phyloP scores from a whole-genome alignment of 116 monocot genomes.

The Posidonia oceanica region DNA sequence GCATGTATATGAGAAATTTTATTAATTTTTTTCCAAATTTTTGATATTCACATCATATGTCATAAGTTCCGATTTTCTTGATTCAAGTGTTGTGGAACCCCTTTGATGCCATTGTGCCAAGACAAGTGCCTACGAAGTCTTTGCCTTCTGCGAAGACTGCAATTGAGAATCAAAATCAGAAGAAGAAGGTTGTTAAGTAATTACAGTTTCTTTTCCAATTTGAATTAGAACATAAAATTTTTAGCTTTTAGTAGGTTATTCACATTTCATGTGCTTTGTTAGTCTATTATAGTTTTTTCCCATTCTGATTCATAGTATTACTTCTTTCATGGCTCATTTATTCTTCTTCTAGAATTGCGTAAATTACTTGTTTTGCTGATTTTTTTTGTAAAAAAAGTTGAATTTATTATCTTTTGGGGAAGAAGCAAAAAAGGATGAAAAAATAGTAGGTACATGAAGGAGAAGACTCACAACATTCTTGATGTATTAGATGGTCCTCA shows the following conservation, averaged over 20 bases:
- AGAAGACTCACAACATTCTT: slow-evolving; percentile 88
- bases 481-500: slow-evolving; percentile 90
- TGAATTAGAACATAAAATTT: background rate
- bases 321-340: no score
- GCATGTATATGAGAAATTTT: background rate
- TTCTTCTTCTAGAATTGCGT: background rate
- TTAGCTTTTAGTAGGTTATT: no score
- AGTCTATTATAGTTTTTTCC: background rate
- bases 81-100: slow-evolving; percentile 88
- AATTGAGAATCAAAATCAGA: slow-evolving; percentile 29
- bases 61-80: background rate
- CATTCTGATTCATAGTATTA: no score
- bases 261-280: background rate
- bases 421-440: slow-evolving; percentile 97
- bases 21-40: background rate
- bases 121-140: slow-evolving; percentile 39
- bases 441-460: slow-evolving; percentile 41
- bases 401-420: slow-evolving; percentile 94
- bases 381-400: slow-evolving; percentile 45
- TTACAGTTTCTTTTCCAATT: background rate
- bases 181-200: slow-evolving; percentile 71
- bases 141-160: slow-evolving; percentile 20
- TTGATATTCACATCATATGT: background rate
- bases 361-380: background rate
- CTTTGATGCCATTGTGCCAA: slow-evolving; percentile 86